Evolutionary conservation across 2,329 filamentous ascomycete species (phyloP).

Genomic region (Aspergillus chevalieri): DNA sequence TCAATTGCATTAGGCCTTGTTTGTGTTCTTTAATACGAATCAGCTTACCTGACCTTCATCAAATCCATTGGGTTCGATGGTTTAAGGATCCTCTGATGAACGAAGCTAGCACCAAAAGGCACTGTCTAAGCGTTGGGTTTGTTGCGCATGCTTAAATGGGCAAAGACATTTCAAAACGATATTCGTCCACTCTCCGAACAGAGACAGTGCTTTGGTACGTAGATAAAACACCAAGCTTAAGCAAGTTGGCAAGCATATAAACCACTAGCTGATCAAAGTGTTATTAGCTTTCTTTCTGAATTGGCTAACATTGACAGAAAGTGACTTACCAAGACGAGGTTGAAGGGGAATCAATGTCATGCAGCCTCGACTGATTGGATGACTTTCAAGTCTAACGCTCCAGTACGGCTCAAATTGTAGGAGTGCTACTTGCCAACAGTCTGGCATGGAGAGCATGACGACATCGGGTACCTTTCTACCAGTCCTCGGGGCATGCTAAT

Average conservation of each 20-base stretch:
- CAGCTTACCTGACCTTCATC: not conserved
- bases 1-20: too few species aligned
- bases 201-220: conserved; percentile 1
- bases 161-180: not conserved
- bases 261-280: not conserved
- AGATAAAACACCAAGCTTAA: not conserved
- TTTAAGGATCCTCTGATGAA: not conserved
- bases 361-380: too few species aligned
- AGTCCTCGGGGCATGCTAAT: too few species aligned
- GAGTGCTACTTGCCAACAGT: too few species aligned
- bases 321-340: too few species aligned
- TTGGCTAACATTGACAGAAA: too few species aligned
- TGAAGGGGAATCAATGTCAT: too few species aligned
- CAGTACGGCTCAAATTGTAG: too few species aligned
- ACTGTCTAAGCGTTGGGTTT: not conserved
- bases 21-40: not conserved
- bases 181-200: not conserved
- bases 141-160: not conserved
- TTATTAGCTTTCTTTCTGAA: too few species aligned
- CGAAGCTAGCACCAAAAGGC: not conserved
- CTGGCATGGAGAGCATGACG: too few species aligned
- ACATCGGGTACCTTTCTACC: too few species aligned
- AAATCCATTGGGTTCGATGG: not conserved
- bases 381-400: too few species aligned
- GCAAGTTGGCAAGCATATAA: not conserved